These are phyloP conservation scores for Geum urbanum DNA, from an alignment of 306 rosid genomes.

Conservation along the genomic window DNA sequence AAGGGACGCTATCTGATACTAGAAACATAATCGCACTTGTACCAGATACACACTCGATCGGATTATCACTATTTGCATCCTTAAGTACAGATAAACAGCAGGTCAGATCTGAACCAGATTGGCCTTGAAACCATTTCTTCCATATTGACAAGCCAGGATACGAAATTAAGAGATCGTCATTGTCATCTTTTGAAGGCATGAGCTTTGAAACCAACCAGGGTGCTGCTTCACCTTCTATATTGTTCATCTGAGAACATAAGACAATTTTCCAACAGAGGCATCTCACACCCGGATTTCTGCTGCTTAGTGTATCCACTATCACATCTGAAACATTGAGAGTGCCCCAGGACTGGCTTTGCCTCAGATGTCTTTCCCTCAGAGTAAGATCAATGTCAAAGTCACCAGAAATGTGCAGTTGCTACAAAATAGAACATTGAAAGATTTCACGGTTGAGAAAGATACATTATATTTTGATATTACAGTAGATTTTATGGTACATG, in stretches of 20 bases:
- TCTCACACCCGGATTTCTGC: slow-evolving; percentile 54
- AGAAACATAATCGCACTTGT: slow-evolving; percentile 73
- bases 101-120: slow-evolving; percentile 41
- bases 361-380: slow-evolving; percentile 60
- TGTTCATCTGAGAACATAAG: slow-evolving; percentile 51
- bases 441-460: slow-evolving; percentile 15
- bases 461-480: too few species aligned
- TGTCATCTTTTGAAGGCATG: slow-evolving; percentile 44
- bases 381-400: slow-evolving; percentile 63
- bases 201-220: slow-evolving; percentile 79
- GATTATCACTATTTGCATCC: slow-evolving; percentile 45
- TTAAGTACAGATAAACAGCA: slow-evolving; percentile 78
- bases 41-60: slow-evolving; percentile 54
- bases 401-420: slow-evolving; percentile 46
- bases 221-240: slow-evolving; percentile 31
- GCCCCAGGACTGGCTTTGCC: slow-evolving; percentile 60
- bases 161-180: slow-evolving; percentile 49
- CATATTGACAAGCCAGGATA: slow-evolving; percentile 68
- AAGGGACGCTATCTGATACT: slow-evolving; percentile 55
- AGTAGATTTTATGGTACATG: too few species aligned
- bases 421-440: slow-evolving; percentile 22
- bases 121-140: slow-evolving; percentile 63
- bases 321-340: slow-evolving; percentile 72
- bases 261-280: slow-evolving; percentile 85
- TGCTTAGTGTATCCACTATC: slow-evolving; percentile 46